Evolutionary conservation across 2,329 filamentous ascomycete species (phyloP).

Genomic region (Fusarium sp.): DNA sequence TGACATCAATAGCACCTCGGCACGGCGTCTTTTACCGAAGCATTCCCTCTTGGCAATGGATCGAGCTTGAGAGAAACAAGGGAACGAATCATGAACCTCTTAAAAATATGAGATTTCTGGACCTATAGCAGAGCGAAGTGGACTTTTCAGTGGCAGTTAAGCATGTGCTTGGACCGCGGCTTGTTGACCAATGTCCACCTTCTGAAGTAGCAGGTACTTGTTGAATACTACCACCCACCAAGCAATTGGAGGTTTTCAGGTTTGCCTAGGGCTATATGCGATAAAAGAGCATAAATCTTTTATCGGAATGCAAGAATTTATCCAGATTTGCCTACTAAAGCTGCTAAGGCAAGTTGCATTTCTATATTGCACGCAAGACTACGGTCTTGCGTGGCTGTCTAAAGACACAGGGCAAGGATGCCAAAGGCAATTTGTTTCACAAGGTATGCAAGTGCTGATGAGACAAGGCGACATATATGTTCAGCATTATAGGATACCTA

Average conservation of each 20-base stretch:
- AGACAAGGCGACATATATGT: neutral
- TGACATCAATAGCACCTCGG: slow-evolving; percentile 27
- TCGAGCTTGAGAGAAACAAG: neutral
- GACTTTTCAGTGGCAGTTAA: neutral
- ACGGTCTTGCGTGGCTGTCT: neutral
- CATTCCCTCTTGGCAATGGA: neutral
- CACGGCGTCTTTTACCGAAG: neutral
- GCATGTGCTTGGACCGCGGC: slow-evolving; percentile 14
- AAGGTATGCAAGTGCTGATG: neutral
- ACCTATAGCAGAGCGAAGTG: neutral
- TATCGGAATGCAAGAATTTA: neutral
- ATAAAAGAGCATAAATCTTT: neutral
- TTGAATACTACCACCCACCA: neutral
- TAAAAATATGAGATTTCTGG: neutral
- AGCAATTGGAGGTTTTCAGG: neutral
- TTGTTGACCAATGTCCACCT: slow-evolving; percentile 17
- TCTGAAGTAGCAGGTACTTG: slow-evolving; percentile 10
- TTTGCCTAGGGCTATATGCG: neutral
- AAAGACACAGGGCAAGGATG: neutral
- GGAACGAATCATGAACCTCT: neutral
- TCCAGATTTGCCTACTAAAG: neutral
- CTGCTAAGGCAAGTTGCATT: neutral
- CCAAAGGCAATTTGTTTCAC: neutral
- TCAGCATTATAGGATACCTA: neutral
- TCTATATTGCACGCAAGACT: neutral